These are phyloP conservation scores for Salix purpurea DNA, from an alignment of 345 rosid genomes.

Conservation along the genomic window DNA sequence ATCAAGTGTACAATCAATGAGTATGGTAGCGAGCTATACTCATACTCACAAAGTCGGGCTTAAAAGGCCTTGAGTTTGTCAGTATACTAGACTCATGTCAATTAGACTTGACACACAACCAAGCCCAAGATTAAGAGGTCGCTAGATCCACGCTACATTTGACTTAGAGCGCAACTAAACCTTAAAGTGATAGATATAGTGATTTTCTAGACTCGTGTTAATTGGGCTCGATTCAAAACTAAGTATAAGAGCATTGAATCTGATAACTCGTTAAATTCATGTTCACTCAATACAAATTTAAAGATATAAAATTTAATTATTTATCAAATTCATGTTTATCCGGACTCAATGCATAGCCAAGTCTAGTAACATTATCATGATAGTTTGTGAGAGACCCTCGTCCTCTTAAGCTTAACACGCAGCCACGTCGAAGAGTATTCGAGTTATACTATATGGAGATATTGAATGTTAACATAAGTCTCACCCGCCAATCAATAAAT, in stretches of 20 bases:
- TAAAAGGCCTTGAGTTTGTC: rapidly evolving
- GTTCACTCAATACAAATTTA: rapidly evolving
- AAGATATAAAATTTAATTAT: rapidly evolving
- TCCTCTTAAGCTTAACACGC: no score
- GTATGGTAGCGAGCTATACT: no score
- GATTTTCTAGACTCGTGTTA: rapidly evolving
- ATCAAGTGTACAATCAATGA: rapidly evolving
- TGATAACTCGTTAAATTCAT: rapidly evolving
- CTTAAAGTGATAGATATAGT: rapidly evolving
- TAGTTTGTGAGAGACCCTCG: no score
- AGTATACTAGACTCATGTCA: rapidly evolving
- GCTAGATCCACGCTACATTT: rapidly evolving
- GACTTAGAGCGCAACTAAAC: rapidly evolving
- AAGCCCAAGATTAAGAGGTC: rapidly evolving
- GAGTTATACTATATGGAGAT: no score
- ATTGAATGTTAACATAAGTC: no score
- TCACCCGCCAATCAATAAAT: no score
- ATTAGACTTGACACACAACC: no score
- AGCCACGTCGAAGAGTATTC: no score
- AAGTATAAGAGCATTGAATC: rapidly evolving
- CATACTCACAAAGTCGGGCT: rapidly evolving
- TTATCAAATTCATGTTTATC: rapidly evolving
- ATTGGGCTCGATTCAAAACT: rapidly evolving
- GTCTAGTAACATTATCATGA: rapidly evolving
- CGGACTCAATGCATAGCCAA: rapidly evolving